These are phyloP conservation scores for Verbena officinalis DNA, from an alignment of 257 asterid species.

Conservation along the genomic window DNA sequence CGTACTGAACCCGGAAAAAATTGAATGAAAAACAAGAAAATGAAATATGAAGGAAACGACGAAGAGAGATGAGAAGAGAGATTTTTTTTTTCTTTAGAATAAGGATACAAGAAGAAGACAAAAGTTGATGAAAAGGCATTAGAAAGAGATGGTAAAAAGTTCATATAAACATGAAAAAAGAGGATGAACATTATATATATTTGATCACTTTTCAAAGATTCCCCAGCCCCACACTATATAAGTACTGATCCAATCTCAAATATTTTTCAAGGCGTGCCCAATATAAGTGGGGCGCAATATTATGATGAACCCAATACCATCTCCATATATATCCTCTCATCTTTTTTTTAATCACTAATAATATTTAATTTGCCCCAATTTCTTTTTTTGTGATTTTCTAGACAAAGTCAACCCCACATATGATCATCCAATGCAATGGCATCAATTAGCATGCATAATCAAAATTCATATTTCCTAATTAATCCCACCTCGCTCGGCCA, in stretches of 20 bases:
- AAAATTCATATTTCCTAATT: constrained; percentile 46
- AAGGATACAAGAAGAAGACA: not conserved
- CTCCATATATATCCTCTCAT: constrained; percentile 25
- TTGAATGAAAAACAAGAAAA: too few relatives aligned
- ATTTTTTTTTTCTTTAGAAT: too few relatives aligned
- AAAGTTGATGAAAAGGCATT: constrained; percentile 9
- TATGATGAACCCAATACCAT: constrained; percentile 61
- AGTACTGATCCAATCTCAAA: constrained; percentile 39
- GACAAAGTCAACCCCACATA: constrained; percentile 60
- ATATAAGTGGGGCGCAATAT: constrained; percentile 86
- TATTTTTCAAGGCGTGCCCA: constrained; percentile 73
- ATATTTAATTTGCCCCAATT: constrained; percentile 13
- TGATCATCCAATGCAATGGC: constrained; percentile 47
- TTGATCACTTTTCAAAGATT: constrained; percentile 39
- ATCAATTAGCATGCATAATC: constrained; percentile 53
- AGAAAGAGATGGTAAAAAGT: constrained; percentile 40
- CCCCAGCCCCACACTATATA: constrained; percentile 47
- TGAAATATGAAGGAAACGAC: too few relatives aligned
- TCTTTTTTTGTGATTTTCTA: constrained; percentile 22
- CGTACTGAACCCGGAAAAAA: too few relatives aligned
- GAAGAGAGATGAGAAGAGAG: not conserved
- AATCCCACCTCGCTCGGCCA: constrained; percentile 15
- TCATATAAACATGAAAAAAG: constrained; percentile 36
- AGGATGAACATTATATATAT: constrained; percentile 19
- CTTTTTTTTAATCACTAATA: constrained; percentile 27